Evolutionary conservation across 148 eudicot genomes (phyloP), one percentile per base, ranked within the genome.

Genomic region (Spergularia bocconei): DNA sequence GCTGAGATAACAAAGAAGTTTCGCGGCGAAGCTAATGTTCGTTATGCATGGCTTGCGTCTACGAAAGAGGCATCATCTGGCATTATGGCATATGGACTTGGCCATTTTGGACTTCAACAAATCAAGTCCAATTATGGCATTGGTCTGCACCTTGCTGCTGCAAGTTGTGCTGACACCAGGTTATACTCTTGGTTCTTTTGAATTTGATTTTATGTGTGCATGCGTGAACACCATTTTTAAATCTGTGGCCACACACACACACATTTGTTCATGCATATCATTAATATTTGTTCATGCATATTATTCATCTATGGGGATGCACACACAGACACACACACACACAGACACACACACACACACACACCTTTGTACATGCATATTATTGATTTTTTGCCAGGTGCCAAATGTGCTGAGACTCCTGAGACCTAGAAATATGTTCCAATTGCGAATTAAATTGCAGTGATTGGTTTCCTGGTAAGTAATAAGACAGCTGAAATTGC

Each of bases 131-230:
- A 75, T 39, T 82, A 90, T 79, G 94, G 96, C 63, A n/a, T 71
- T 77, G 97, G 99, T 75, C 84, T 90, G 76, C 91, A 90, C 81
- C 97, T 95, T 58, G 66, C 86, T 52, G 94, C 97, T 86, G 96
- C 84, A 53, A 80, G 81, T 63, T 85, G 89, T 79, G 78, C 89
- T 74, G 77, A 84, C 48, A 83, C 75, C 82, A 90, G 97, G 97
- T 95, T 64, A 57, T 67, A 68, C 67, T 65, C 63, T 65, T 80
- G 48, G 14, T 81, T 60, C 44, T 36, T 70, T 33, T 47, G 21
- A 19, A 47, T 14, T 47, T 53, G 2, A 25, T 69, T 6, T 39
- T 13, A 25, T 60, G 29, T 11, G 69, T 13, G 38, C 38, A 9
- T 13, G 14, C 20, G 7, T 36, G 69, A 55, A 0, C 48, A 36